Evolutionary conservation across 805 yeast species (phyloP), one percentile per base, ranked within the genome.

Genomic region (Nakazawaea ernobii): DNA sequence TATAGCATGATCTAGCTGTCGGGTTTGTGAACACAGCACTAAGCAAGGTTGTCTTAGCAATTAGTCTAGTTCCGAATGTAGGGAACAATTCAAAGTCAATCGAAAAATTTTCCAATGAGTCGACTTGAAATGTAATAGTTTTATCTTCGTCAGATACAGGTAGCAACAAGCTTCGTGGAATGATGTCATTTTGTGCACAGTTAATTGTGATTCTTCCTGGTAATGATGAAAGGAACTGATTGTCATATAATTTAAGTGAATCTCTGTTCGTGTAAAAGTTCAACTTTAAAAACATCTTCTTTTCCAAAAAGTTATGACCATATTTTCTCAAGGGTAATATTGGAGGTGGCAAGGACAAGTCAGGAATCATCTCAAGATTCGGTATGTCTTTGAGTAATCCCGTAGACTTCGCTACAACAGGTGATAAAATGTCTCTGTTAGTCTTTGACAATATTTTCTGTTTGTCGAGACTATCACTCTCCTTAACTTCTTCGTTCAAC

Each of bases 231-330:
- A 67, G 52, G 43, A 64, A 65, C 1, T 73, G 76, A 49, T 74
- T 75, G 27, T 72, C 67, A 48, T 72, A 67, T 29, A 79, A 56
- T 28, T 64, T 63, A 43, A 75, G 66, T 1, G 80, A 70, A 38
- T 71, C 67, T 43, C 73, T 61, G 43, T 69, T 70, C 32, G 71
- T 67, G 39, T 81, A 80, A 56, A 90, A 83, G 2, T 78, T 74
- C 38, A 94, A 67, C 60, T 91, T 96, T 29, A 94, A 74, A 52
- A 90, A 80, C 4, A 88, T 88, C 62, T 88, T 89, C 61, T 86
- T 87, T 60, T 94, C 98, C 58, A 94, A 68, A 69, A 90, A 94
- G 62, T 89, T 94, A 65, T 94, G 99, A 13, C 99, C 99, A 61
- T 94, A 94, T 57, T 95, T 79, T 57, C 97, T 75, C 46, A 94